phyloP scores from a whole-genome alignment of 306 rosid species.

The Macrotyloma uniflorum region DNA sequence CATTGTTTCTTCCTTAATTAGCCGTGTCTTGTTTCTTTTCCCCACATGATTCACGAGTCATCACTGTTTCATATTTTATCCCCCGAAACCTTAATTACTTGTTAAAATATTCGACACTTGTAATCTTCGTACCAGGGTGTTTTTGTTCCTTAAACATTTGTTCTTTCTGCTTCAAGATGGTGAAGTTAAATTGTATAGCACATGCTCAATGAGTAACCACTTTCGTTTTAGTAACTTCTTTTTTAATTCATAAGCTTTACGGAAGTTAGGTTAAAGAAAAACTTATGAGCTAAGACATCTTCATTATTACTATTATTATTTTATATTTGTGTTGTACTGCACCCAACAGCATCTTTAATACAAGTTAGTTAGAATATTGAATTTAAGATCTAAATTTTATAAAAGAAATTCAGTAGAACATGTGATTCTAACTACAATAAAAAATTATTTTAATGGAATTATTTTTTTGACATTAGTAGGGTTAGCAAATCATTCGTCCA shows the following conservation, averaged over 20 bases:
- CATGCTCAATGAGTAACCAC: conserved; percentile 20
- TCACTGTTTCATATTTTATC: background rate
- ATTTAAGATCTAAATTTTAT: too few relatives aligned
- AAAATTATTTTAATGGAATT: too few relatives aligned
- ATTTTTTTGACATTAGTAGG: too few relatives aligned
- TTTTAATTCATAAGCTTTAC: background rate
- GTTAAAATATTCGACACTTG: conserved; percentile 2
- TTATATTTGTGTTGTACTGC: too few relatives aligned
- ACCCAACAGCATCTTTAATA: too few relatives aligned
- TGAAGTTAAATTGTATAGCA: background rate
- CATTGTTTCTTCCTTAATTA: background rate
- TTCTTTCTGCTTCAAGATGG: background rate
- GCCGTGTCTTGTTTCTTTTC: background rate
- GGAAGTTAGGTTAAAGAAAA: background rate
- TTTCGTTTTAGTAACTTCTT: background rate
- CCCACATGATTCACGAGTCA: conserved; percentile 30
- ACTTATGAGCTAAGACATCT: background rate
- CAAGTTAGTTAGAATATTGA: too few relatives aligned
- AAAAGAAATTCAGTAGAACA: too few relatives aligned
- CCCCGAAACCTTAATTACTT: background rate
- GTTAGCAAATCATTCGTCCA: too few relatives aligned
- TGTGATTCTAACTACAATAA: too few relatives aligned
- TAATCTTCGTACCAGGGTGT: background rate
- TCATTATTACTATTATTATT: too few relatives aligned
- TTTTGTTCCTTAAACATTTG: background rate